Evolutionary conservation across 305 asterid genomes (phyloP), one percentile per base, ranked within the genome.

Genomic region (Fraxinus dipetala): DNA sequence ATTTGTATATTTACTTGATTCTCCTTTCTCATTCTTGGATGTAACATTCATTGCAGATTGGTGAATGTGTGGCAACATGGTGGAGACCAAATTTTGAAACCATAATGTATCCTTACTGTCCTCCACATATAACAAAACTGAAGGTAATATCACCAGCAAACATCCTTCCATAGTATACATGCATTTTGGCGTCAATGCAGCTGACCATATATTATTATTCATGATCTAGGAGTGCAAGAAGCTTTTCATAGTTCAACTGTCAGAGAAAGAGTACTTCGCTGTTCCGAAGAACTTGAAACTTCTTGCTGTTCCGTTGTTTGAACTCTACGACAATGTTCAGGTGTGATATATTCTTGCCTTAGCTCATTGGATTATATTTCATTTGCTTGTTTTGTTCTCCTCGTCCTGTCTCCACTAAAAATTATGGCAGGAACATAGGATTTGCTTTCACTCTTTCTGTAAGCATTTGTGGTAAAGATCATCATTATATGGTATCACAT

Each of bases 51-150:
- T 24, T 10, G 72, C 72, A 63, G 72, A 24, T 63, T 9, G 72
- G 72, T 26, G 72, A 63, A 63, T 63, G 72, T 63, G 34, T 63
- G 72, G 72, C 97, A 43, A 89, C 85, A 76, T 94, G 99, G 99
- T 96, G 98, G 98, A 93, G 98, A 82, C 99, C 99, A 1, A 96
- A 94, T 84, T 96, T 96, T 69, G 99, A 96, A 82, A 94, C 98
- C 38, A 90, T 88, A 76, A 93, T 94, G 98, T 96, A 96, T 43
- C 99, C 72, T 63, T 63, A 63, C 72, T 24, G 72, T 34, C 72
- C 72, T 24, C 72, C 72, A 4, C 72, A 63, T 98, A 95, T 93
- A 76, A 89, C 98, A 75, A 95, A 93, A 87, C 93, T 98, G 28
- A 93, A 93, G 98, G 98, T 56, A 56, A 18, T 7, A 56, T 18